Conservation (phyloP, 2,329 filamentous ascomycete species). For the Colletotrichum salicis region DNA sequence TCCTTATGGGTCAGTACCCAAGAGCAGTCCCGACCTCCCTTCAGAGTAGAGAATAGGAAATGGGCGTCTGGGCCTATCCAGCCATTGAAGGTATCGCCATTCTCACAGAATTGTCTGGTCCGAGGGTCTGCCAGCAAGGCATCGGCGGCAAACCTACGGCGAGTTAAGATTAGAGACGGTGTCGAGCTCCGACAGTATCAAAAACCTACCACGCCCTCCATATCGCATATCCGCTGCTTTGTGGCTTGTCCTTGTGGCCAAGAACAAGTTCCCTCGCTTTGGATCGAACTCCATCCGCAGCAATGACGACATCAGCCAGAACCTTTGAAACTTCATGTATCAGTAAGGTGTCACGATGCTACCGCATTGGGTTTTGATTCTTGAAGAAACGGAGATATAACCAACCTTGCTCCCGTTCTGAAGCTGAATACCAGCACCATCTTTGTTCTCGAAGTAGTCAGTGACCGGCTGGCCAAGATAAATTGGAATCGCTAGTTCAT, state of each 20-base stretch:
- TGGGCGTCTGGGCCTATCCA: constrained; percentile 68
- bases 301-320: constrained; percentile 49
- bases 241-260: constrained; percentile 61
- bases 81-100: constrained; percentile 69
- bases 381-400: not conserved
- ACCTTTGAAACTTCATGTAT: constrained; percentile 46
- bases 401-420: not conserved
- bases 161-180: not conserved
- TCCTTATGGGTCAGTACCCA: constrained; percentile 69
- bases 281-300: constrained; percentile 65
- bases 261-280: constrained; percentile 62
- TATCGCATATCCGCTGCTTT: constrained; percentile 62
- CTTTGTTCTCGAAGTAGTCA: constrained; percentile 39
- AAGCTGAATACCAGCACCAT: not conserved
- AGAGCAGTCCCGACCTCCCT: constrained; percentile 64
- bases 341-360: not conserved
- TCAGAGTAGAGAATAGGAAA: constrained; percentile 67
- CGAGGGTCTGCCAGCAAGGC: constrained; percentile 62
- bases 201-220: constrained; percentile 62
- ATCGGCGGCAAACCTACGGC: constrained; percentile 55
- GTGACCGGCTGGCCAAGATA: constrained; percentile 61
- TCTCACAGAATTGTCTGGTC: constrained; percentile 63
- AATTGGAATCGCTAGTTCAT: constrained; percentile 66
- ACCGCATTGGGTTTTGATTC: not conserved
- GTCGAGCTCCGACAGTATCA: not conserved